Evolutionary conservation across 441 rosid species (phyloP).

Genomic region (Macaranga tanarius): DNA sequence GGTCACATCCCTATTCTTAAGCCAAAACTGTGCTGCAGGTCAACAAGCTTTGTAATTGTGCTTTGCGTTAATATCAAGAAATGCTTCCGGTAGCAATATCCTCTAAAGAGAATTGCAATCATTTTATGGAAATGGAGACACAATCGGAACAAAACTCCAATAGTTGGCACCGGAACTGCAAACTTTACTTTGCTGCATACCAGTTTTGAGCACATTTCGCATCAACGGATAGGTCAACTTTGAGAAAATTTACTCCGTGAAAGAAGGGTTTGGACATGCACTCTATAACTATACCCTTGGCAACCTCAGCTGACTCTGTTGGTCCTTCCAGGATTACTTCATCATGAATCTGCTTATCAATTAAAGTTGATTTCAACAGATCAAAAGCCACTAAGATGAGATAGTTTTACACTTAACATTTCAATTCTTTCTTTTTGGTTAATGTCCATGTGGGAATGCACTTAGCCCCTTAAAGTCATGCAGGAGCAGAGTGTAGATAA

Average conservation of each 20-base stretch:
- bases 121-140: not conserved
- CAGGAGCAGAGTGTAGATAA: not conserved
- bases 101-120: not conserved
- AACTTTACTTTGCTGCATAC: conserved; percentile 75
- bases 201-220: conserved; percentile 94
- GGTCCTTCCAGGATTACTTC: conserved; percentile 99
- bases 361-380: conserved; percentile 13
- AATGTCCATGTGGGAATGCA: not conserved
- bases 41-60: conserved; percentile 2
- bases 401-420: not conserved
- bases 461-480: not conserved
- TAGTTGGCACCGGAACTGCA: not conserved
- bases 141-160: not conserved
- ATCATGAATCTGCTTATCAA: conserved; percentile 76
- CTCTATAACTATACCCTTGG: conserved; percentile 74
- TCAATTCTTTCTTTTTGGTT: not conserved
- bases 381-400: conserved; percentile 4
- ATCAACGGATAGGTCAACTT: conserved; percentile 77
- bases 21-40: conserved; percentile 3
- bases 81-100: conserved; percentile 12
- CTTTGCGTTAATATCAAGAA: not conserved
- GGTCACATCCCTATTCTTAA: not conserved
- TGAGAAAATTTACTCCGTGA: conserved; percentile 67
- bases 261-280: conserved; percentile 95
- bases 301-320: conserved; percentile 76